phyloP scores from a whole-genome alignment of 352 stramenopile genomes.

The Phytophthora ramorum region DNA sequence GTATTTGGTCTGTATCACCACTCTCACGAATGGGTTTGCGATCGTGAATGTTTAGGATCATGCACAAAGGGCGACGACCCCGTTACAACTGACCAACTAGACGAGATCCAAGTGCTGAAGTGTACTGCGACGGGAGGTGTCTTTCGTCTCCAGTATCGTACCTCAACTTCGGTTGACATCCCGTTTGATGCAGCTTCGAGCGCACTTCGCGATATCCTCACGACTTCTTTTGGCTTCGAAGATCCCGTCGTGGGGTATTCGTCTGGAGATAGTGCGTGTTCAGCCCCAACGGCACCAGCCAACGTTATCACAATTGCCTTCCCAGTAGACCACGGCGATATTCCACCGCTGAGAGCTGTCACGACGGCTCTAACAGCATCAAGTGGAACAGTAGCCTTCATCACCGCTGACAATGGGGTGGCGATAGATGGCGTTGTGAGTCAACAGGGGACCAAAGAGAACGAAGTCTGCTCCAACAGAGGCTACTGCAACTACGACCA shows the following conservation, averaged over 20 bases:
- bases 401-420: conserved; percentile 49
- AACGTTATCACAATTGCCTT: conserved; percentile 75
- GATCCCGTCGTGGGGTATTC: conserved; percentile 59
- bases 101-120: conserved; percentile 83
- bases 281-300: conserved; percentile 26
- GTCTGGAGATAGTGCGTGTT: conserved; percentile 44
- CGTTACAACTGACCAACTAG: conserved; percentile 74
- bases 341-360: conserved; percentile 53
- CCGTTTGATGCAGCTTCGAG: conserved; percentile 50
- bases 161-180: conserved; percentile 55
- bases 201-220: conserved; percentile 64
- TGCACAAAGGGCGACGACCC: conserved; percentile 91
- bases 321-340: conserved; percentile 50
- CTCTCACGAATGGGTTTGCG: neutral
- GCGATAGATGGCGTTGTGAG: conserved; percentile 46
- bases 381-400: conserved; percentile 29
- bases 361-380: conserved; percentile 35
- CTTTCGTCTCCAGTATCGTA: conserved; percentile 74
- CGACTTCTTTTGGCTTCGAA: conserved; percentile 55
- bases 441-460: conserved; percentile 90
- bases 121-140: conserved; percentile 65
- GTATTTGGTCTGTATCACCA: neutral
- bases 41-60: conserved; percentile 47
- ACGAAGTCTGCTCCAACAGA: conserved; percentile 87
- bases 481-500: conserved; percentile 81